Conservation (phyloP, 2,329 filamentous ascomycete genomes). For the Apiospora aurea region DNA sequence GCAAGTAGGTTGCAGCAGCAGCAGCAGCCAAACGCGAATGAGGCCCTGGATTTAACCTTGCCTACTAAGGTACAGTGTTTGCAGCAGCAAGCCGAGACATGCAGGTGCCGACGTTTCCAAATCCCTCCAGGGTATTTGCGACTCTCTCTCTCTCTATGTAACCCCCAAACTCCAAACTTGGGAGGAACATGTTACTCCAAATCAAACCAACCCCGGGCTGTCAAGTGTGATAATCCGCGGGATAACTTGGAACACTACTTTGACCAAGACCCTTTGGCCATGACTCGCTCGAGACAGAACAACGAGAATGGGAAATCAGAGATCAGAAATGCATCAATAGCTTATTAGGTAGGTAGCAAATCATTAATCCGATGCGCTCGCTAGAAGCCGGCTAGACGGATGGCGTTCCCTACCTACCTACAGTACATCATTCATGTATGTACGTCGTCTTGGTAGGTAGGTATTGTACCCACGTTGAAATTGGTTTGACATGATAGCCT, state of each 20-base stretch:
- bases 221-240: neutral
- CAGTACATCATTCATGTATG: no score
- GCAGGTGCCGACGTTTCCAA: conserved; percentile 1
- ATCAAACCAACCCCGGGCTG: neutral
- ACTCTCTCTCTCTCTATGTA: neutral
- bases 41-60: no score
- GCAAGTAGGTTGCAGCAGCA: neutral
- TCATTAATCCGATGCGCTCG: neutral
- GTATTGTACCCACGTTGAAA: neutral
- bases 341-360: neutral
- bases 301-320: neutral
- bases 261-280: neutral
- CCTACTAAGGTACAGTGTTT: neutral
- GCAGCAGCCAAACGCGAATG: no score
- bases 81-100: conserved; percentile 1
- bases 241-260: neutral
- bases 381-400: neutral
- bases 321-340: neutral
- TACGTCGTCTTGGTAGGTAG: no score
- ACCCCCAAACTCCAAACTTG: neutral
- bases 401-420: neutral
- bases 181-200: neutral
- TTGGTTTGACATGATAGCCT: neutral
- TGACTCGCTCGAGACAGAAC: neutral
- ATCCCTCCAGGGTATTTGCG: neutral